Evolutionary conservation across 1,284 basidiomycete species (phyloP).

Genomic region (Cystobasidiaceae sp.): DNA sequence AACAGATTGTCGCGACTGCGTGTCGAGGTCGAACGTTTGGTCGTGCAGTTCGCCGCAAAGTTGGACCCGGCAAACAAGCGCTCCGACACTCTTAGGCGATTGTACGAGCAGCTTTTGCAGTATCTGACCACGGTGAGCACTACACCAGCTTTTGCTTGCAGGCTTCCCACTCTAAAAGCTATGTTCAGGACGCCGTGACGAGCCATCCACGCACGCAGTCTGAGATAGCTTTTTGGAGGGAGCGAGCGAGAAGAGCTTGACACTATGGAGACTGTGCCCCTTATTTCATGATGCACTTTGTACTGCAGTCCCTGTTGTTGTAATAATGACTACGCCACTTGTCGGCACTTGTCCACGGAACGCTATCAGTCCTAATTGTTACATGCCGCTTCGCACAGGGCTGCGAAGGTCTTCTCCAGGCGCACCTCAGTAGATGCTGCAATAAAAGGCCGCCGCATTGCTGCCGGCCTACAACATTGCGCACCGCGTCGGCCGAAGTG

Average conservation of each 20-base stretch:
- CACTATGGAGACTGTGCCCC: not conserved
- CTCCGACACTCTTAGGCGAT: slow-evolving; percentile 63
- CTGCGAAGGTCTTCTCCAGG: no score
- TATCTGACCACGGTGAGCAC: slow-evolving; percentile 62
- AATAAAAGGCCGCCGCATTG: no score
- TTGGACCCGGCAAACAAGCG: slow-evolving; percentile 59
- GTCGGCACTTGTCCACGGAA: no score
- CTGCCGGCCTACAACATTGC: no score
- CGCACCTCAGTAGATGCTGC: no score
- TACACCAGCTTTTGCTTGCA: no score
- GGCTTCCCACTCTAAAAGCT: not conserved
- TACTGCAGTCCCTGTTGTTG: no score
- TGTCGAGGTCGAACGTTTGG: slow-evolving; percentile 74
- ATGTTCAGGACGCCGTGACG: slow-evolving; percentile 41
- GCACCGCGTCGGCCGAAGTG: no score
- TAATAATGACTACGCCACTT: no score
- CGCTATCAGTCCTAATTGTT: no score
- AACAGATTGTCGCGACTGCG: slow-evolving; percentile 79
- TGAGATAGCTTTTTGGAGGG: slow-evolving; percentile 58
- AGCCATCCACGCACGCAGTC: slow-evolving; percentile 57
- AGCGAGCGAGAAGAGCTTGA: slow-evolving; percentile 39
- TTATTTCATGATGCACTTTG: no score
- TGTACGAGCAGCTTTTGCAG: slow-evolving; percentile 71
- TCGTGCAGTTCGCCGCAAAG: slow-evolving; percentile 64
- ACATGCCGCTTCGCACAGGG: no score